phyloP scores from a whole-genome alignment of 352 stramenopile species.

The Globisporangium middletonii region DNA sequence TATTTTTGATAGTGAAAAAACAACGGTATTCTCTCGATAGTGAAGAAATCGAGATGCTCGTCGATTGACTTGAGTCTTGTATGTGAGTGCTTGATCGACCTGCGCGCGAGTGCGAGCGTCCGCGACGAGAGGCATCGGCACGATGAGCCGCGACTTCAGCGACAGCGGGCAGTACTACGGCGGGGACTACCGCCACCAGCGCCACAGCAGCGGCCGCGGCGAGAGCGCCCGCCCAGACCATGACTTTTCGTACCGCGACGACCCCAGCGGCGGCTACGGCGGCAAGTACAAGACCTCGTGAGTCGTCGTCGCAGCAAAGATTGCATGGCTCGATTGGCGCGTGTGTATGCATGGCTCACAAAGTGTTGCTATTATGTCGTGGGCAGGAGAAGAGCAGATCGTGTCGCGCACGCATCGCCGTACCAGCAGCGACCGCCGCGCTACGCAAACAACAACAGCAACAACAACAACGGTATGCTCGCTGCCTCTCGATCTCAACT shows the following conservation, averaged over 20 bases:
- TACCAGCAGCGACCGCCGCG: slow-evolving; percentile 31
- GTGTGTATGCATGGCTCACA: background rate
- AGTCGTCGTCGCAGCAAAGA: slow-evolving; percentile 7
- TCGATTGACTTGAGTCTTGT: background rate
- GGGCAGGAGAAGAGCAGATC: slow-evolving; percentile 55
- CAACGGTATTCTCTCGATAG: too few species aligned
- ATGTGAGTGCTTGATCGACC: too few species aligned
- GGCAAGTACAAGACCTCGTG: slow-evolving; percentile 57
- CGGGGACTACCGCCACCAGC: slow-evolving; percentile 7
- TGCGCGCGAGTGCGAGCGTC: background rate
- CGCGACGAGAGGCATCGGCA: background rate
- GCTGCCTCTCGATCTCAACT: background rate
- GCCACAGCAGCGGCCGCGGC: background rate
- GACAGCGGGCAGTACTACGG: slow-evolving; percentile 33
- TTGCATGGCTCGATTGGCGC: background rate
- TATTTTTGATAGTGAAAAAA: too few species aligned
- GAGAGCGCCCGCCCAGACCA: background rate
- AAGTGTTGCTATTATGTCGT: background rate
- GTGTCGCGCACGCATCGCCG: slow-evolving; percentile 47
- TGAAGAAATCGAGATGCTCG: too few species aligned
- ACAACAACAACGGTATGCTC: background rate
- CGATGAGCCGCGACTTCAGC: slow-evolving; percentile 67
- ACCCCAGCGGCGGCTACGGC: slow-evolving; percentile 1
- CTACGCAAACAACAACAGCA: slow-evolving; percentile 6
- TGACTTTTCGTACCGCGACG: slow-evolving; percentile 6